phyloP scores from a whole-genome alignment of 2,329 filamentous ascomycete species.

The Alternaria dauci region DNA sequence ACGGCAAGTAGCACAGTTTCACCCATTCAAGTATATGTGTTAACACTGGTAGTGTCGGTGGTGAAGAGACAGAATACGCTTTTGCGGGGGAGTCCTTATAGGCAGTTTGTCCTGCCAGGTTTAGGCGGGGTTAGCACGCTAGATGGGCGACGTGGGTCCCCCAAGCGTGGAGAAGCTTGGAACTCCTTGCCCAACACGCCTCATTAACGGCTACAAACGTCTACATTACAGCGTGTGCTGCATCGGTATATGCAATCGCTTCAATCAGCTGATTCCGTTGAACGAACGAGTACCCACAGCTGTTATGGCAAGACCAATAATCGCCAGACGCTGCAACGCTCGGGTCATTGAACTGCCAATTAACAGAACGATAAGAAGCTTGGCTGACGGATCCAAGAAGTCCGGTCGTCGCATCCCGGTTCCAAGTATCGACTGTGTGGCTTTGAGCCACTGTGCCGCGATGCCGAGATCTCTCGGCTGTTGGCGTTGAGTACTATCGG shows the following conservation, averaged over 20 bases:
- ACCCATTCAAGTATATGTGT: conserved; percentile 54
- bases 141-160: conserved; percentile 42
- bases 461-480: conserved; percentile 41
- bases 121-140: conserved; percentile 44
- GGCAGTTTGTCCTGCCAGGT: conserved; percentile 29
- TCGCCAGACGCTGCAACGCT: conserved; percentile 2
- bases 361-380: conserved; percentile 38
- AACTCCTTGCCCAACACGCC: conserved; percentile 25
- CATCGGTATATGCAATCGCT: conserved; percentile 5
- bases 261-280: conserved; percentile 11
- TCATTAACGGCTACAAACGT: conserved; percentile 25
- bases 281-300: conserved; percentile 2
- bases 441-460: conserved; percentile 31
- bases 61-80: conserved; percentile 29
- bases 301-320: conserved; percentile 10
- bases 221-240: neutral
- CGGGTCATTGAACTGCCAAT: conserved; percentile 16
- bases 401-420: conserved; percentile 34
- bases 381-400: conserved; percentile 47
- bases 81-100: conserved; percentile 46
- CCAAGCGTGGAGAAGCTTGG: conserved; percentile 37
- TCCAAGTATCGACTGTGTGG: conserved; percentile 18
- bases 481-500: conserved; percentile 29
- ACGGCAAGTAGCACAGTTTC: conserved; percentile 51
- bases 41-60: conserved; percentile 46